phyloP scores from a whole-genome alignment of 2,329 filamentous ascomycete genomes.

The Diplodia sapinea region DNA sequence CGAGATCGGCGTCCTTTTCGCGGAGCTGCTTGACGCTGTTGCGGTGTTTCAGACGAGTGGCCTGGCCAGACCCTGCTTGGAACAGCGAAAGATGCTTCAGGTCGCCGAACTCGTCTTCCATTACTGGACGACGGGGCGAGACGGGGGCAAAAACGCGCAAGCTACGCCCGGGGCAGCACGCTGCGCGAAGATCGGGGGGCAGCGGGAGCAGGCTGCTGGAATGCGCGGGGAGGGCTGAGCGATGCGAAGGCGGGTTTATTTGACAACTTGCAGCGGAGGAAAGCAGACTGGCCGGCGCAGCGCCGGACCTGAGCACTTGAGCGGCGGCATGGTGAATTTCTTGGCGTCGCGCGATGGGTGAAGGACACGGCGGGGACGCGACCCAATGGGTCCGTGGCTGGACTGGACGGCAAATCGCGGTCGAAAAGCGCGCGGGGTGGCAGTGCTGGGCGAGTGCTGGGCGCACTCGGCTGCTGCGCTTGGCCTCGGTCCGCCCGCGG shows the following conservation, averaged over 20 bases:
- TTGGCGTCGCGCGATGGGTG: conserved; percentile 24
- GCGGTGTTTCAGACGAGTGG: conserved; percentile 26
- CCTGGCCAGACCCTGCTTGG: conserved; percentile 15
- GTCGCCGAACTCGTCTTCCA: conserved; percentile 22
- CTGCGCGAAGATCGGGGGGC: conserved; percentile 23
- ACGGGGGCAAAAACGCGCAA: conserved; percentile 15
- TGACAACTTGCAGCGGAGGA: neutral
- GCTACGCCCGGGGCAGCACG: conserved; percentile 14
- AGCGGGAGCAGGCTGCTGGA: neutral
- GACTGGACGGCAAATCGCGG: conserved; percentile 29
- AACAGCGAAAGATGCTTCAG: conserved; percentile 23
- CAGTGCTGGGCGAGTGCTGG: neutral
- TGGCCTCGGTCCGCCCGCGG: conserved; percentile 7
- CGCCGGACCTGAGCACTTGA: conserved; percentile 18
- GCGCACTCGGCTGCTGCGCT: conserved; percentile 1
- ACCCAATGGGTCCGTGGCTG: conserved; percentile 12
- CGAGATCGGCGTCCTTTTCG: conserved; percentile 32
- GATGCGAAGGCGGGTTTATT: conserved; percentile 6
- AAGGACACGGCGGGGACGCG: conserved; percentile 5
- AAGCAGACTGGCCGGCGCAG: conserved; percentile 15
- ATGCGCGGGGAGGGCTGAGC: conserved; percentile 12
- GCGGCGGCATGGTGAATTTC: conserved; percentile 12
- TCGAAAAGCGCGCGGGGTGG: conserved; percentile 13
- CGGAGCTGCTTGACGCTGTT: neutral
- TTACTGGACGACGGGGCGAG: conserved; percentile 16